Evolutionary conservation across 2,329 filamentous ascomycete species (phyloP).

Genomic region (Ophiostoma tasmaniense): DNA sequence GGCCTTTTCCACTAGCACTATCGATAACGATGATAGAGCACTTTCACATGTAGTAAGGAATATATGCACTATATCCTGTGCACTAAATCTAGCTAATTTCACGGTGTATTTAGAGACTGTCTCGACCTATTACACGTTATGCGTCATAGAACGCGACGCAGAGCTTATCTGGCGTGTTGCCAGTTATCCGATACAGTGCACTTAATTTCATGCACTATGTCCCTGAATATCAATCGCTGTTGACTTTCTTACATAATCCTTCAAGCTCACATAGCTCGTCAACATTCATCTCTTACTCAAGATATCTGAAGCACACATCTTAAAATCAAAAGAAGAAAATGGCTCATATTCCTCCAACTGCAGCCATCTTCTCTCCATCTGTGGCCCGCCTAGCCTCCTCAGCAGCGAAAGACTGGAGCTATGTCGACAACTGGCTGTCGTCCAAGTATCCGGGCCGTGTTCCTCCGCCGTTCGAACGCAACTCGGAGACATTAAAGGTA

Average conservation of each 20-base stretch:
- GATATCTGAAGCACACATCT: neutral
- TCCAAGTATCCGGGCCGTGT: slow-evolving; percentile 56
- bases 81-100: neutral
- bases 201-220: neutral
- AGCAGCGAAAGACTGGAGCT: slow-evolving; percentile 83
- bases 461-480: slow-evolving; percentile 73
- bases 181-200: neutral
- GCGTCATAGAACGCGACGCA: slow-evolving; percentile 3
- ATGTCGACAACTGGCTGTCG: slow-evolving; percentile 74
- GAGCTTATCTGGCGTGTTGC: neutral
- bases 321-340: slow-evolving; percentile 22
- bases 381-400: slow-evolving; percentile 67
- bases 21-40: neutral
- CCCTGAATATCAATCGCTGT: neutral
- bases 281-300: neutral
- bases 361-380: slow-evolving; percentile 60
- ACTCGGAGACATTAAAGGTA: slow-evolving; percentile 64
- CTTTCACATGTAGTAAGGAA: neutral
- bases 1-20: slow-evolving; percentile 12
- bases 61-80: neutral
- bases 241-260: neutral
- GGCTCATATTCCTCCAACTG: slow-evolving; percentile 32
- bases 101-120: neutral
- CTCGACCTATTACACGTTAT: neutral
- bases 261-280: neutral